These are phyloP conservation scores for Botrytis paeoniae DNA, from an alignment of 2,329 filamentous ascomycete genomes.

Conservation along the genomic window DNA sequence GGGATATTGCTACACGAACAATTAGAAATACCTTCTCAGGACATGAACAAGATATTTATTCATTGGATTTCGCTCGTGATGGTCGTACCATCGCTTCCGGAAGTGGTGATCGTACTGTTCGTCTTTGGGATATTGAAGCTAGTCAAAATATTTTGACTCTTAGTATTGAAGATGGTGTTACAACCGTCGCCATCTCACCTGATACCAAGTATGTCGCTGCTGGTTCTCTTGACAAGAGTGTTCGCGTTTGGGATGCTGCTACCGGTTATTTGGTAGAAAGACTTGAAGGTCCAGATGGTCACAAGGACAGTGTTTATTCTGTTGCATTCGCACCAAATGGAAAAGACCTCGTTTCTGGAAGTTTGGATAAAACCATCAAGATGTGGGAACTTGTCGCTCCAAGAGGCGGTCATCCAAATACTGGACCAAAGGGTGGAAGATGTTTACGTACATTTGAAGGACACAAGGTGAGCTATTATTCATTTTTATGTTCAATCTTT, in stretches of 20 bases:
- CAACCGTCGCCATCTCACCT: slow-evolving; percentile 94
- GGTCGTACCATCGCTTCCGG: slow-evolving; percentile 93
- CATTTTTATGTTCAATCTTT: background rate
- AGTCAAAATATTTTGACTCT: slow-evolving; percentile 80
- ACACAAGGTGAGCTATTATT: slow-evolving; percentile 66
- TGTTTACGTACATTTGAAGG: slow-evolving; percentile 97
- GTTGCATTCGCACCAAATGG: slow-evolving; percentile 95
- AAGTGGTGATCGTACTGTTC: slow-evolving; percentile 89
- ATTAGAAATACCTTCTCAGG: slow-evolving; percentile 95
- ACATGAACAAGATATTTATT: slow-evolving; percentile 98
- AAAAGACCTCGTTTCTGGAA: slow-evolving; percentile 88
- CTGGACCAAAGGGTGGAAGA: slow-evolving; percentile 77
- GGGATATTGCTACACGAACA: slow-evolving; percentile 80
- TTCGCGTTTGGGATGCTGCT: slow-evolving; percentile 92
- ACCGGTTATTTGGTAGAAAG: slow-evolving; percentile 85
- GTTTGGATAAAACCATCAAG: slow-evolving; percentile 97
- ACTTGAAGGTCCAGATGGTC: slow-evolving; percentile 86
- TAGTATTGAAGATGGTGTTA: slow-evolving; percentile 94
- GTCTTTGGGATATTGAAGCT: slow-evolving; percentile 91
- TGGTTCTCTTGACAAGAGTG: slow-evolving; percentile 94
- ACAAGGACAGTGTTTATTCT: slow-evolving; percentile 95
- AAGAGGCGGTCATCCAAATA: slow-evolving; percentile 61
- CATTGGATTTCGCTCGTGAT: slow-evolving; percentile 89
- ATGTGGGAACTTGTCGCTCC: slow-evolving; percentile 91
- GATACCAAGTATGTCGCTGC: slow-evolving; percentile 93